These are phyloP conservation scores for Xylaria sp. DNA, from an alignment of 2,329 filamentous ascomycete species.

Conservation along the genomic window DNA sequence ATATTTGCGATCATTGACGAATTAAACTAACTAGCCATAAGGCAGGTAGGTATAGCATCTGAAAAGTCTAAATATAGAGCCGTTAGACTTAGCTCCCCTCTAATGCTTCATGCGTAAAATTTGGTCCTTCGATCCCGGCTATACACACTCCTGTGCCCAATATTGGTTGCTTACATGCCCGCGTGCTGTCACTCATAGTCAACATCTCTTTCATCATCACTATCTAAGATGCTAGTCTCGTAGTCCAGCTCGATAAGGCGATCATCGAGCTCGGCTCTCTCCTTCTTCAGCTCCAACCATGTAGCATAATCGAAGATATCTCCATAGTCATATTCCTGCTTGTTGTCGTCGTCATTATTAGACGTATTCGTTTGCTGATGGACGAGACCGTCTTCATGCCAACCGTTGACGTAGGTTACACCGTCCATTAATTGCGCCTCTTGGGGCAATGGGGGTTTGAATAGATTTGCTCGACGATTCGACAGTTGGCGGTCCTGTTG, in stretches of 20 bases:
- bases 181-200: background rate
- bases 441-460: background rate
- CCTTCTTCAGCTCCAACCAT: conserved; percentile 34
- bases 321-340: conserved; percentile 31
- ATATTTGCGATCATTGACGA: too few species aligned
- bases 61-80: background rate
- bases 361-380: background rate
- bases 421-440: background rate
- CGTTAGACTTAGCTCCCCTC: background rate
- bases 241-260: conserved; percentile 40
- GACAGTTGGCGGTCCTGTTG: conserved; percentile 55
- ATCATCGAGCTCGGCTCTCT: conserved; percentile 40
- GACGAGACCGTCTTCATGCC: background rate
- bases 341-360: conserved; percentile 20
- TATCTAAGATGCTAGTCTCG: conserved; percentile 32
- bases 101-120: background rate
- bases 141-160: background rate
- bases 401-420: background rate
- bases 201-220: conserved; percentile 35
- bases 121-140: background rate
- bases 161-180: background rate
- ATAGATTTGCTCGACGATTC: background rate
- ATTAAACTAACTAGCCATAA: background rate
- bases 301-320: conserved; percentile 33
- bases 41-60: background rate